Percentiles rank a stretch among this genome's conserved stretches.
phyloP scores from a whole-genome alignment of 1,139 yeast genomes.

The Pichia kudriavzevii region DNA sequence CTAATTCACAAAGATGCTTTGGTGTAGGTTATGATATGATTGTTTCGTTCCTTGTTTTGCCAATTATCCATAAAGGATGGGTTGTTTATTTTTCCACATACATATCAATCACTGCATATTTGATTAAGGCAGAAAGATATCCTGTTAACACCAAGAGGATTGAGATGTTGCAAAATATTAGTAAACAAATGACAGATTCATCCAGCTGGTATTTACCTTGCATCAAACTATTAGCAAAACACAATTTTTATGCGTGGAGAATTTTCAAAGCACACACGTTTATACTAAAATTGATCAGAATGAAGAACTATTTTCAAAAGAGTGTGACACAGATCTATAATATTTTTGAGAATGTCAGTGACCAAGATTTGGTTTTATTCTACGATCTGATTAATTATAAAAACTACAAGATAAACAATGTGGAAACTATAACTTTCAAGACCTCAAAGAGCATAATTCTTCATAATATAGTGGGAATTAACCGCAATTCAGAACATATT shows the following conservation, averaged over 20 bases:
- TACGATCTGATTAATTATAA: conserved; percentile 13
- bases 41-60: conserved; percentile 22
- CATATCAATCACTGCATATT: conserved; percentile 29
- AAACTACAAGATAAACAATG: conserved; percentile 3
- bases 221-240: conserved; percentile 25
- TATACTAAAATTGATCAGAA: conserved; percentile 33
- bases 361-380: conserved; percentile 17
- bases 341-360: conserved; percentile 15
- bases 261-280: conserved; percentile 42
- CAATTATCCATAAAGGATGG: conserved; percentile 25
- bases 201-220: conserved; percentile 10
- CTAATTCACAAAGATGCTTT: conserved; percentile 17
- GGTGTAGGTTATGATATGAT: conserved; percentile 26
- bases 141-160: neutral
- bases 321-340: conserved; percentile 8
- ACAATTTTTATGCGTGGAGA: conserved; percentile 51
- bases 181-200: conserved; percentile 16
- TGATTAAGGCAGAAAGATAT: neutral
- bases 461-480: neutral
- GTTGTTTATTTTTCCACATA: conserved; percentile 14
- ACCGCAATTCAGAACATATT: neutral
- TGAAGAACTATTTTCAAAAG: conserved; percentile 6
- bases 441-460: conserved; percentile 1
- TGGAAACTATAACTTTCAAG: conserved; percentile 3
- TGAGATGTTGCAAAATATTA: conserved; percentile 1